Base-by-base conservation (phyloP, 2,329 filamentous ascomycete genomes). In the Kalaharituber pfeilii region DNA sequence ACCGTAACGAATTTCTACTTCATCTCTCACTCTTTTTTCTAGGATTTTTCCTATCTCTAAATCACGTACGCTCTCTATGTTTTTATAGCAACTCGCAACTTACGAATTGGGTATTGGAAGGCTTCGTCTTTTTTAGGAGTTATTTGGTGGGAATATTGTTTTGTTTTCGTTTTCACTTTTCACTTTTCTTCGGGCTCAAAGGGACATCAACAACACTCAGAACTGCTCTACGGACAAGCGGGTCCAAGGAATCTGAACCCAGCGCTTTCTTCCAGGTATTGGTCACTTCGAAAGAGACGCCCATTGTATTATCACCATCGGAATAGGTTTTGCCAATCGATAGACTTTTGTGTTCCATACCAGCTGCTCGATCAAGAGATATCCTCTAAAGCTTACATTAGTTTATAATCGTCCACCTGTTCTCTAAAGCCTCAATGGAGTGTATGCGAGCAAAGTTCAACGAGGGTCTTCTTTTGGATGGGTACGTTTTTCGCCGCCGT, bases 401-500 rank as follows among this genome's bases (percentile, higher is more conserved):
- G 28, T 55, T 59, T 57, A 55, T 57, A 58, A 54, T 49, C 29
- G 36, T 13, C 47, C 62, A 51, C 25, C 52, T 28, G 44, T 56
- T 45, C 53, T 53, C 55, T 49, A 29, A 53, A 50, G 33, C 52
- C 36, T 62, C 63, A 67, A 83, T 94, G 86, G 85, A 87, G 72
- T 94, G 86, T 75, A 79, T 94, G 75, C 80, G 81, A 72, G 80
- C 87, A 71, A 77, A 80, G 66, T 91, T 94, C 71, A 73, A 80
- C 66, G 75, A 80, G 69, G 86, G 84, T 69, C 78, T 84, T 70
- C 72, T 94, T 67, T 80, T 94, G 67, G 81, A 85, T 67, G 87
- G 86, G 69, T 63, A 61, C 52, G 61, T 56, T 26, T 42, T 55
- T 27, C 22, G 39, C n/a, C 18, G 20, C 27, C 24, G 13, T 49